Evolutionary conservation across 352 stramenopile genomes (phyloP), one percentile per base, ranked within the genome.

Genomic region (Thraustotheca clavata): DNA sequence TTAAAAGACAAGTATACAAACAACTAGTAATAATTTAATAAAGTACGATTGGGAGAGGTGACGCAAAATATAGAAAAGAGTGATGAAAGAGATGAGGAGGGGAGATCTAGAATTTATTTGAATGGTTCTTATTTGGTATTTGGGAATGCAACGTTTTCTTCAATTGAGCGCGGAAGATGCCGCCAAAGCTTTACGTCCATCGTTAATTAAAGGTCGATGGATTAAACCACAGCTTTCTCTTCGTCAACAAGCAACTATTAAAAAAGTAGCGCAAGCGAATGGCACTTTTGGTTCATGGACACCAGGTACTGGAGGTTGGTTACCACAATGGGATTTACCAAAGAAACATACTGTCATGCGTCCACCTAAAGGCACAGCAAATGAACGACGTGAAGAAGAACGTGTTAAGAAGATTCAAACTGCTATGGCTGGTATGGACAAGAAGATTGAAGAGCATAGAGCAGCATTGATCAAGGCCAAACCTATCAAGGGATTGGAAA

Each of bases 331-430:
- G 84, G 75, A 89, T 71, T 69, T 73, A 46, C 69, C 76, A 40
- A 76, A 90, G 73, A 91, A 94, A 76, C 84, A 94, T 76, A 78
- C 85, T 62, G 84, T 94, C 22, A 90, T 94, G 82, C 80, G 83
- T 18, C 73, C 82, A 33, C 79, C 85, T 52, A 91, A 91, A 73
- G 84, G 84, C 59, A 79, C 88, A 63, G 74, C 86, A 40, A 76
- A 88, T 71, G 68, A 94, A 73, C 82, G 84, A 67, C 87, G 88
- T 62, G 82, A 91, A 62, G 90, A 89, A 67, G 84, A 94, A 3
- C 81, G 80, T 38, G 84, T 91, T 71, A 88, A 89, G 75, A 94
- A 91, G 74, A 75, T 94, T 47, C 84, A 94, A 68, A 80, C 82
- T 52, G 84, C 84, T 59, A 65, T 94, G 49, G 82, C 66, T n/a